Evolutionary conservation across 805 yeast species (phyloP).

Genomic region (Dipodascus albidus): DNA sequence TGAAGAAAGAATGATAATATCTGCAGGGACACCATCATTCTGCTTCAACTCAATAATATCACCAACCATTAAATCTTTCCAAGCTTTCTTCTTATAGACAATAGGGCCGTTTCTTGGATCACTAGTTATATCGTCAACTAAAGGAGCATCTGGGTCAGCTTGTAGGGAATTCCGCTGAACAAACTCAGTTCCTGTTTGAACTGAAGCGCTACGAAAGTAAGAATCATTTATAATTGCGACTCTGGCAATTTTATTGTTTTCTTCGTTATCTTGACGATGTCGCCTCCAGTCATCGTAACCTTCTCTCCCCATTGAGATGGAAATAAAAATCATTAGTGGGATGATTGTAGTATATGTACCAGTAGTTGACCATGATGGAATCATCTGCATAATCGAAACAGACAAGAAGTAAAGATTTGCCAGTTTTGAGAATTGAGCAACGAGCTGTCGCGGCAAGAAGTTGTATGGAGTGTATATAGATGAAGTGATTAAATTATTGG

Average conservation of each 20-base stretch:
- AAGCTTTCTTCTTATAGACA: constrained; percentile 29
- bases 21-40: constrained; percentile 95
- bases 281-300: constrained; percentile 89
- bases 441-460: constrained; percentile 78
- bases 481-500: constrained; percentile 64
- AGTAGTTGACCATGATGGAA: constrained; percentile 95
- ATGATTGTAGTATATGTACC: constrained; percentile 91
- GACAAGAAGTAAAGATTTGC: constrained; percentile 82
- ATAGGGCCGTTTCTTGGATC: constrained; percentile 10
- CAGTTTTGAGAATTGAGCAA: constrained; percentile 83
- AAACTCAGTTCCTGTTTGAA: neutral
- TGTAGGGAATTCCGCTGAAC: neutral
- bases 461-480: constrained; percentile 73
- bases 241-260: constrained; percentile 47
- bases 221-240: constrained; percentile 27
- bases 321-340: constrained; percentile 75
- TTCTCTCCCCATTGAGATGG: constrained; percentile 83
- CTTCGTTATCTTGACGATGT: constrained; percentile 74
- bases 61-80: constrained; percentile 85
- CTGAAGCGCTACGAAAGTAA: constrained; percentile 7
- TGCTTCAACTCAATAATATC: constrained; percentile 61
- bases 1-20: constrained; percentile 60
- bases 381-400: constrained; percentile 88
- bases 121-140: neutral
- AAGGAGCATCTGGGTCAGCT: neutral